phyloP scores from a whole-genome alignment of 1,284 basidiomycete species.

The Ceratobasidium sp. region DNA sequence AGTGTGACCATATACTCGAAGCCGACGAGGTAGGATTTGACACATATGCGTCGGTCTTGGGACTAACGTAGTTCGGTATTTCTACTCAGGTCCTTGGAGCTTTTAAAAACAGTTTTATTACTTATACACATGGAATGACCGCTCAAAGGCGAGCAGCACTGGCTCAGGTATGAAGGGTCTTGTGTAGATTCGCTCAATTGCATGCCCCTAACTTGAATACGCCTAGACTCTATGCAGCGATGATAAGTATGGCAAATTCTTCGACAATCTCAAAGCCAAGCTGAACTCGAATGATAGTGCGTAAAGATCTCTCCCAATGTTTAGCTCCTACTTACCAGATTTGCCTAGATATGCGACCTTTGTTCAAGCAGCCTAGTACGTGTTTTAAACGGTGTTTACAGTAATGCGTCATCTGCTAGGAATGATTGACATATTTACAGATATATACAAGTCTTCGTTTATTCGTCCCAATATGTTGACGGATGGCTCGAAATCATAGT shows the following conservation, averaged over 20 bases:
- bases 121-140: background rate
- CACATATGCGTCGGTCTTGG: background rate
- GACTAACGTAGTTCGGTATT: background rate
- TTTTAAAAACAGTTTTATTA: background rate
- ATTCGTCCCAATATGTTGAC: background rate
- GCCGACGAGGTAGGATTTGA: constrained; percentile 15
- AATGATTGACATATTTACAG: background rate
- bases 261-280: background rate
- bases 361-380: constrained; percentile 8
- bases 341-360: constrained; percentile 17
- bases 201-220: background rate
- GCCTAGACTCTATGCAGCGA: no score
- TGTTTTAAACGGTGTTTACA: background rate
- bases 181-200: no score
- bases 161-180: background rate
- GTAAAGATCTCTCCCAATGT: background rate
- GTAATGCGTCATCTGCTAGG: no score
- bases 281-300: constrained; percentile 8
- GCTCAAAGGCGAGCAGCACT: background rate
- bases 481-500: background rate
- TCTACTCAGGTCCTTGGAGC: background rate
- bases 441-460: constrained; percentile 4
- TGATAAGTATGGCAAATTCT: constrained; percentile 3
- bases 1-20: constrained; percentile 31
- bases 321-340: background rate